Evolutionary conservation across 768 basidiomycete species (phyloP).

Genomic region (Rickenella mellea): DNA sequence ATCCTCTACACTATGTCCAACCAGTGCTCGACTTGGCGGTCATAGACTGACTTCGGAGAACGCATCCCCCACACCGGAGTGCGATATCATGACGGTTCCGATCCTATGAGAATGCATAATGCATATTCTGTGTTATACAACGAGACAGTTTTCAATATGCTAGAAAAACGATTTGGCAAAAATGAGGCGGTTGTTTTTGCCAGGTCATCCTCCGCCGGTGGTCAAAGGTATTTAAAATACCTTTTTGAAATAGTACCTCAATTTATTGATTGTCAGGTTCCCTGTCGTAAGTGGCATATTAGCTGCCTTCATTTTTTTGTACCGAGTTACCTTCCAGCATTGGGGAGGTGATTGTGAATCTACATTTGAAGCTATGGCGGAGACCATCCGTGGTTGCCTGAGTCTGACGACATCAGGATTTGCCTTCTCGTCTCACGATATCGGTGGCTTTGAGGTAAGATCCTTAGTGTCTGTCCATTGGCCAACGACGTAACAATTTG

Average conservation of each 20-base stretch:
- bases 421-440: constrained; percentile 65
- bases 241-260: not conserved
- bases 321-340: constrained; percentile 30
- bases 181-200: constrained; percentile 66
- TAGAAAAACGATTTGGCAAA: constrained; percentile 49
- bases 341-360: constrained; percentile 75
- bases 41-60: constrained; percentile 70
- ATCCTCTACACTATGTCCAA: not conserved
- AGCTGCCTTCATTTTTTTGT: not conserved
- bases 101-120: constrained; percentile 65
- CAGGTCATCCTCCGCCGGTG: constrained; percentile 56
- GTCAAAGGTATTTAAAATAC: constrained; percentile 39
- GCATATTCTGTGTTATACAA: constrained; percentile 64
- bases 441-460: constrained; percentile 64
- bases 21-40: not conserved
- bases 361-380: constrained; percentile 72
- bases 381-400: constrained; percentile 58
- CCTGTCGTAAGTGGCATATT: constrained; percentile 19
- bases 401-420: constrained; percentile 62
- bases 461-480: not conserved
- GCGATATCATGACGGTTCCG: constrained; percentile 55
- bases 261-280: constrained; percentile 14
- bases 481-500: not conserved
- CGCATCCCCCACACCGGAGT: constrained; percentile 61
- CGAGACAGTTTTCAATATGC: constrained; percentile 53